phyloP scores from a whole-genome alignment of 306 rosid genomes.

The Psophocarpus tetragonolobus region DNA sequence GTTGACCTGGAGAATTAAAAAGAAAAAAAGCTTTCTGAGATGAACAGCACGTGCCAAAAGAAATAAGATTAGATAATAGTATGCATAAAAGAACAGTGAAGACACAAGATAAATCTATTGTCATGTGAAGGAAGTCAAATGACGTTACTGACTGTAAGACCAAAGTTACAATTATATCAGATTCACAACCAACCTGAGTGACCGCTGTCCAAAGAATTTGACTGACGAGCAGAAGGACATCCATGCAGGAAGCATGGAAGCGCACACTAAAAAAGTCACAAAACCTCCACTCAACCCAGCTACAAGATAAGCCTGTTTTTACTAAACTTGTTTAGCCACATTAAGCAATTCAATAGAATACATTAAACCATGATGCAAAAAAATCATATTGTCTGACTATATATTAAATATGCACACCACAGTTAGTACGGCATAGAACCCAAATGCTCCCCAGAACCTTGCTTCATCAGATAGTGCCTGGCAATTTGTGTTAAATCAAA shows the following conservation, averaged over 20 bases:
- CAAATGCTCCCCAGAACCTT: constrained; percentile 97
- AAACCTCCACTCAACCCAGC: constrained; percentile 95
- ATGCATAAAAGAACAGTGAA: not conserved
- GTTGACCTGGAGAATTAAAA: constrained; percentile 62
- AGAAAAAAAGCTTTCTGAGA: constrained; percentile 9
- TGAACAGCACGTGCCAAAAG: constrained; percentile 7
- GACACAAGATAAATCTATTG: constrained; percentile 7
- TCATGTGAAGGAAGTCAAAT: constrained; percentile 1
- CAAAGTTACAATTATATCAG: constrained; percentile 15
- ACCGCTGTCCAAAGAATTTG: constrained; percentile 60
- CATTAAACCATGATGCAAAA: not conserved
- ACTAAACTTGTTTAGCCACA: constrained; percentile 51
- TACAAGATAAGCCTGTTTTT: constrained; percentile 79
- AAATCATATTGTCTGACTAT: not conserved
- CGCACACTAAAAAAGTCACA: constrained; percentile 60
- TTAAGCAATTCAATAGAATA: constrained; percentile 11
- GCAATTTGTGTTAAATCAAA: constrained; percentile 42
- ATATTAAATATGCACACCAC: constrained; percentile 55
- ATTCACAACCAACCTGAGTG: constrained; percentile 65
- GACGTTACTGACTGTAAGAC: not conserved
- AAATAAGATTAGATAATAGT: constrained; percentile 25
- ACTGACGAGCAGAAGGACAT: constrained; percentile 58
- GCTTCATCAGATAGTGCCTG: constrained; percentile 84
- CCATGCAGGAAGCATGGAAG: constrained; percentile 89
- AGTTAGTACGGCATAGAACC: constrained; percentile 68